Percentiles rank a stretch among this genome's conserved stretches.
These are phyloP conservation scores for Exophiala sideris DNA, from an alignment of 2,329 filamentous ascomycete species.

Conservation along the genomic window DNA sequence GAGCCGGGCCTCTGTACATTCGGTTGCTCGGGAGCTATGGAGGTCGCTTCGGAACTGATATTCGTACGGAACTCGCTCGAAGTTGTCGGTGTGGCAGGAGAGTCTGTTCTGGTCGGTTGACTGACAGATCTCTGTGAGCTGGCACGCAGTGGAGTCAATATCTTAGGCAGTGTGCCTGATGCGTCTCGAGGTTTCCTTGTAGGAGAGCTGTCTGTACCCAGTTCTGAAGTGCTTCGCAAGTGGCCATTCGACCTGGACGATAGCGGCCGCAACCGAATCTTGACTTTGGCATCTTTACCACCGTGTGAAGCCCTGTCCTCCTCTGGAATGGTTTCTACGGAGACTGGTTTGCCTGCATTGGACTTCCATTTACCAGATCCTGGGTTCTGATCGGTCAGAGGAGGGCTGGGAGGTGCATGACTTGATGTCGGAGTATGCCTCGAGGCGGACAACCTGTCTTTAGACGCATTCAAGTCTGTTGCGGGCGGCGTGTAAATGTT, in stretches of 20 bases:
- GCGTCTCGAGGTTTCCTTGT: constrained; percentile 35
- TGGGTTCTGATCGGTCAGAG: constrained; percentile 44
- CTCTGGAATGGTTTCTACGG: constrained; percentile 29
- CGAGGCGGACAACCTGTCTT: constrained; percentile 35
- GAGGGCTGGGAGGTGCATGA: constrained; percentile 47
- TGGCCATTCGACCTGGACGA: constrained; percentile 43
- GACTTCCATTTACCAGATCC: constrained; percentile 37
- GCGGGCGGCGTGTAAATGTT: constrained; percentile 65
- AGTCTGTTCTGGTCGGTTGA: constrained; percentile 33
- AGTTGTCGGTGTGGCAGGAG: constrained; percentile 36
- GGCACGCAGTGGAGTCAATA: constrained; percentile 27
- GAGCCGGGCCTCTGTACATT: constrained; percentile 29
- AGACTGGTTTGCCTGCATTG: constrained; percentile 30
- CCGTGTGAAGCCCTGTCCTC: constrained; percentile 31
- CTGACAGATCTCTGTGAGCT: constrained; percentile 34
- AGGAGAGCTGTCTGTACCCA: constrained; percentile 32
- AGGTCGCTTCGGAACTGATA: constrained; percentile 43
- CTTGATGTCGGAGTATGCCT: constrained; percentile 21
- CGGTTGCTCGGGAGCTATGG: constrained; percentile 44
- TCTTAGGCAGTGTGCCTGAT: constrained; percentile 39
- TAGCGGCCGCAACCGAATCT: constrained; percentile 37
- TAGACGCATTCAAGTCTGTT: constrained; percentile 61
- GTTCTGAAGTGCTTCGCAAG: constrained; percentile 38
- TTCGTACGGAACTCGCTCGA: constrained; percentile 32
- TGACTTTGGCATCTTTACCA: constrained; percentile 36